phyloP scores from a whole-genome alignment of 495 filamentous ascomycete species.

The Tuber melanosporum region DNA sequence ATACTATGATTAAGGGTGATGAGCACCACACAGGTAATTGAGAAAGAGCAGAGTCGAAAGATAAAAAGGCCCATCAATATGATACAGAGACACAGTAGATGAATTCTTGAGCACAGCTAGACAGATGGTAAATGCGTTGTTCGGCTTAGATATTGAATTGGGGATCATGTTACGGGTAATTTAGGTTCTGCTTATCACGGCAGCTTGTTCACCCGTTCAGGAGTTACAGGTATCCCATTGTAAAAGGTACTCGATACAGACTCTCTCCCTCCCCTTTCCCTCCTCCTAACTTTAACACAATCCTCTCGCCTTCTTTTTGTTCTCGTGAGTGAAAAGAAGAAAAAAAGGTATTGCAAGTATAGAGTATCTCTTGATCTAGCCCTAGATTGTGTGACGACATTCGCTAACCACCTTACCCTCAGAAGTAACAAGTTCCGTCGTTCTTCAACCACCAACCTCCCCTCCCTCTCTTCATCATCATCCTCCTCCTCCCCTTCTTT shows the following conservation, averaged over 20 bases:
- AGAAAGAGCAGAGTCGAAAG: background rate
- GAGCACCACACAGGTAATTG: no score
- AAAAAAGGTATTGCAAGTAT: background rate
- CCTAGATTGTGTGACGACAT: slow-evolving; percentile 36
- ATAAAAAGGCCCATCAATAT: background rate
- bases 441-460: slow-evolving; percentile 5
- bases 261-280: background rate
- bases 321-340: background rate
- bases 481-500: slow-evolving; percentile 8
- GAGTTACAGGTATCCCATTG: background rate
- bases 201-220: background rate
- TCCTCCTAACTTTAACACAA: background rate
- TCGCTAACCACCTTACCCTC: slow-evolving; percentile 11
- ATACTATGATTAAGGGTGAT: background rate
- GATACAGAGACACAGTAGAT: background rate
- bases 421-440: background rate
- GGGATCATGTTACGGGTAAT: background rate
- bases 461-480: slow-evolving; percentile 3
- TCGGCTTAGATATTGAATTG: background rate
- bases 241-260: background rate
- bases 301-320: slow-evolving; percentile 1
- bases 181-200: background rate
- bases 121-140: background rate
- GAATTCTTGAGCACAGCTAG: background rate
- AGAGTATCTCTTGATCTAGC: slow-evolving; percentile 7